Percentiles rank a stretch among this genome's conserved stretches.
Evolutionary conservation across 2,329 filamentous ascomycete species (phyloP).

Genomic region (Neopestalotiopsis sp.): DNA sequence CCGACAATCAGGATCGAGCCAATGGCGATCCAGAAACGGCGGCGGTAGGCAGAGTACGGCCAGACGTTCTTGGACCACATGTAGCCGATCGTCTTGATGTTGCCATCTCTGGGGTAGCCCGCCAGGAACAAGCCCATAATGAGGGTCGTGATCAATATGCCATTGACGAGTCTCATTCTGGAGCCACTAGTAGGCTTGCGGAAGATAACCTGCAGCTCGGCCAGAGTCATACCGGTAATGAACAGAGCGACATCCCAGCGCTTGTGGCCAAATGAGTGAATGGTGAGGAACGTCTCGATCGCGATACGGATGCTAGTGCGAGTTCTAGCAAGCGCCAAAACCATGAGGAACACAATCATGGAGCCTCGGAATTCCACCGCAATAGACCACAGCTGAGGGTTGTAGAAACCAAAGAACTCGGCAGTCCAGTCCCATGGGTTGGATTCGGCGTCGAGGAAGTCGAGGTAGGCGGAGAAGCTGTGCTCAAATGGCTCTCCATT

Average conservation of each 20-base stretch:
- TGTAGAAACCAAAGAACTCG: conserved; percentile 36
- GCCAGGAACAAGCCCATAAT: conserved; percentile 32
- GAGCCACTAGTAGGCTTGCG: conserved; percentile 27
- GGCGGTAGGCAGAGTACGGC: conserved; percentile 34
- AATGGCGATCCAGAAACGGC: conserved; percentile 35
- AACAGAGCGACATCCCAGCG: conserved; percentile 36
- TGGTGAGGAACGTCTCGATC: conserved; percentile 28
- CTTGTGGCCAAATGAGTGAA: conserved; percentile 32
- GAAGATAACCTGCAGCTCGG: conserved; percentile 32
- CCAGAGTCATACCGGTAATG: conserved; percentile 34
- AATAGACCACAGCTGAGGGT: conserved; percentile 40
- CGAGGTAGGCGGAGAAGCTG: conserved; percentile 30
- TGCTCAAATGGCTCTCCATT: conserved; percentile 32
- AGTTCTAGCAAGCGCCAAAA: conserved; percentile 34
- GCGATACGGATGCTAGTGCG: conserved; percentile 30
- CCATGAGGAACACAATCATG: conserved; percentile 37
- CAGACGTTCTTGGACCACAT: conserved; percentile 34
- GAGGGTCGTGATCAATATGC: conserved; percentile 26
- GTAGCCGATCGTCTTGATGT: conserved; percentile 31
- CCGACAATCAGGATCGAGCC: conserved; percentile 42
- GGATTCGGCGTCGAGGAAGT: conserved; percentile 34
- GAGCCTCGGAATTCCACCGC: conserved; percentile 40
- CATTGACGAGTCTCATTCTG: conserved; percentile 26
- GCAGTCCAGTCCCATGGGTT: conserved; percentile 35
- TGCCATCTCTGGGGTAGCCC: conserved; percentile 34